phyloP scores from a whole-genome alignment of 2,329 filamentous ascomycete genomes.

The Lecanosticta acicola region DNA sequence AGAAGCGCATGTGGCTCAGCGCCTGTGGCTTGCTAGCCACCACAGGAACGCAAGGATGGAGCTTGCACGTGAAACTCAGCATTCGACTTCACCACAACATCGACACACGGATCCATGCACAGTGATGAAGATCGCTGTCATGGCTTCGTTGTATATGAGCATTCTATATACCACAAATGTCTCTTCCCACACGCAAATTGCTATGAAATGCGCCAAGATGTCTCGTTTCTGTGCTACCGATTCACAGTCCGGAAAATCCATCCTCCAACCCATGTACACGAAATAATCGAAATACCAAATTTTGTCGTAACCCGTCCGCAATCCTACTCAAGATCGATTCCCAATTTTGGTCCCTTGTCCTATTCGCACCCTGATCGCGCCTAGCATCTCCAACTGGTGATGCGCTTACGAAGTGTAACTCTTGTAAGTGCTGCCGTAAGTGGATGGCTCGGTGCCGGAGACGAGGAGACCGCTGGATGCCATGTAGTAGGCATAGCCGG shows the following conservation, averaged over 20 bases:
- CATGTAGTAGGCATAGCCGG: conserved; percentile 39
- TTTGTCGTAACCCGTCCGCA: not conserved
- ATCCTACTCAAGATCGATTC: conserved; percentile 1
- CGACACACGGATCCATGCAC: no score
- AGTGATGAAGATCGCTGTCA: not conserved
- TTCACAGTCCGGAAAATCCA: not conserved
- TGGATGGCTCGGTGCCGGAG: conserved; percentile 27
- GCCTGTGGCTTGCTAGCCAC: no score
- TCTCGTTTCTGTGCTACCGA: not conserved
- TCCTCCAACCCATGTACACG: not conserved
- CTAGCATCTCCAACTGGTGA: not conserved
- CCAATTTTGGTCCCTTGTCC: not conserved
- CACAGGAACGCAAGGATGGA: no score
- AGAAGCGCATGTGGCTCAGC: no score
- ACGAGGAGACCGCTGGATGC: conserved; percentile 33
- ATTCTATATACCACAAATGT: not conserved
- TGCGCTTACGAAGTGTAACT: conserved; percentile 15
- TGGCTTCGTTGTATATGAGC: not conserved
- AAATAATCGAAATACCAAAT: conserved; percentile 2
- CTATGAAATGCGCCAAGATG: no score
- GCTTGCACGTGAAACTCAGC: no score
- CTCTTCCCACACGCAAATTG: not conserved
- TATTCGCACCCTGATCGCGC: conserved; percentile 4
- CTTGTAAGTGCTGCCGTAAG: conserved; percentile 29
- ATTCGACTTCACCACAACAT: no score